These are phyloP conservation scores for Phaffomyces antillensis DNA, from an alignment of 805 yeast genomes.

Conservation along the genomic window DNA sequence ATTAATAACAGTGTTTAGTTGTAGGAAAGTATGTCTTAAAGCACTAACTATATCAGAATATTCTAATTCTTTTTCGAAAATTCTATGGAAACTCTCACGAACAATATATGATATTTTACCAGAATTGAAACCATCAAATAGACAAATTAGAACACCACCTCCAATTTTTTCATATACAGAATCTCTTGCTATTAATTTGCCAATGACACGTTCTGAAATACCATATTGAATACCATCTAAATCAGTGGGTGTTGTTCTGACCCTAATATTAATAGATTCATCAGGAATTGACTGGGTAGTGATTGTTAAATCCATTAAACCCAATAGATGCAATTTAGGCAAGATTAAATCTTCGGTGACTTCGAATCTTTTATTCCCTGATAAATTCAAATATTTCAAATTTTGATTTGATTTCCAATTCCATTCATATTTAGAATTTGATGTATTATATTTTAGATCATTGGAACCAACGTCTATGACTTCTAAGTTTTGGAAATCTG, in stretches of 20 bases:
- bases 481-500: slow-evolving; percentile 54
- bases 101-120: slow-evolving; percentile 65
- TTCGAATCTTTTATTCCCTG: slow-evolving; percentile 89
- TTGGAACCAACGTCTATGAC: slow-evolving; percentile 89
- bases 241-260: slow-evolving; percentile 83
- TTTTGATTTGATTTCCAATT: slow-evolving; percentile 86
- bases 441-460: slow-evolving; percentile 81
- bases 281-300: slow-evolving; percentile 88
- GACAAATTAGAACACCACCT: slow-evolving; percentile 70
- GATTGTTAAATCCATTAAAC: slow-evolving; percentile 91
- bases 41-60: slow-evolving; percentile 58
- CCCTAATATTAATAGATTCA: slow-evolving; percentile 73
- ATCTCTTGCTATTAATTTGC: slow-evolving; percentile 68
- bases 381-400: slow-evolving; percentile 74
- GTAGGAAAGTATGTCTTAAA: slow-evolving; percentile 70
- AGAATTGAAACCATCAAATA: slow-evolving; percentile 75
- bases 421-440: slow-evolving; percentile 96
- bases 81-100: slow-evolving; percentile 62
- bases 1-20: slow-evolving; percentile 68
- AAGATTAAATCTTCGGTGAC: slow-evolving; percentile 78
- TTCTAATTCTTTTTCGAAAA: slow-evolving; percentile 60
- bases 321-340: slow-evolving; percentile 64
- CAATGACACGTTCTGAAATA: slow-evolving; percentile 82
- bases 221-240: slow-evolving; percentile 77
- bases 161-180: slow-evolving; percentile 81